Evolutionary conservation across 1,284 basidiomycete species (phyloP).

Genomic region (Apiotrichum brassicae): DNA sequence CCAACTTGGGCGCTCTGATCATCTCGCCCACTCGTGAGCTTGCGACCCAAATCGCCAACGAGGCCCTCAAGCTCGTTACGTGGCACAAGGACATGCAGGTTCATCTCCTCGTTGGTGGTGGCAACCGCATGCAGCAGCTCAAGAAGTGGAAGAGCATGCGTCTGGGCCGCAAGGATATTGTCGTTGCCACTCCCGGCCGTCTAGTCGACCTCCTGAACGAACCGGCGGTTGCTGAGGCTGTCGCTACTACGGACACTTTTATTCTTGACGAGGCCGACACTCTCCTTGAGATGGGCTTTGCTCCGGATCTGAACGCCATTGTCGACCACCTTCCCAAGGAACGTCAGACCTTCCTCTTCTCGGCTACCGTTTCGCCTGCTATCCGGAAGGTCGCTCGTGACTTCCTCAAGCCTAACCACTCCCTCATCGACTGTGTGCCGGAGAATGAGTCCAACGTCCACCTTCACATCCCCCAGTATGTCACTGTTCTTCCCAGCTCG

Average conservation of each 20-base stretch:
- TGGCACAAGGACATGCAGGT: slow-evolving; percentile 66
- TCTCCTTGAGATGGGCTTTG: slow-evolving; percentile 93
- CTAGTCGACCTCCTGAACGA: slow-evolving; percentile 72
- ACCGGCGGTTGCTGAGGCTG: slow-evolving; percentile 52
- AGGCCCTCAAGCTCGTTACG: slow-evolving; percentile 64
- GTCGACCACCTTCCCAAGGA: slow-evolving; percentile 60
- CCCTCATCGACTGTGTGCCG: slow-evolving; percentile 57
- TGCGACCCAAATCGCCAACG: slow-evolving; percentile 86
- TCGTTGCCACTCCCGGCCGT: slow-evolving; percentile 90
- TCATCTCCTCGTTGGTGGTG: slow-evolving; percentile 74
- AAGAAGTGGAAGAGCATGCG: slow-evolving; percentile 64
- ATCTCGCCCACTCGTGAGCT: slow-evolving; percentile 92
- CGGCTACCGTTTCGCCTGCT: slow-evolving; percentile 62
- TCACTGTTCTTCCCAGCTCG: slow-evolving; percentile 61
- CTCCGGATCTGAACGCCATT: slow-evolving; percentile 77
- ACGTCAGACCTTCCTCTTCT: slow-evolving; percentile 90
- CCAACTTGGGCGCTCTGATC: slow-evolving; percentile 68
- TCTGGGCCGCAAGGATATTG: slow-evolving; percentile 65
- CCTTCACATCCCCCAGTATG: slow-evolving; percentile 74
- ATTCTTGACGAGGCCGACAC: slow-evolving; percentile 95
- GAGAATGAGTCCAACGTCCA: slow-evolving; percentile 60
- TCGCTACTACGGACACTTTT: slow-evolving; percentile 60
- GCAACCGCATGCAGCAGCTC: slow-evolving; percentile 48
- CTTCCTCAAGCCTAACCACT: slow-evolving; percentile 59
- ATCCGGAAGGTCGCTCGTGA: slow-evolving; percentile 50